Evolutionary conservation across 441 rosid genomes (phyloP), one percentile per base, ranked within the genome.

Genomic region (Codiaeum variegatum): DNA sequence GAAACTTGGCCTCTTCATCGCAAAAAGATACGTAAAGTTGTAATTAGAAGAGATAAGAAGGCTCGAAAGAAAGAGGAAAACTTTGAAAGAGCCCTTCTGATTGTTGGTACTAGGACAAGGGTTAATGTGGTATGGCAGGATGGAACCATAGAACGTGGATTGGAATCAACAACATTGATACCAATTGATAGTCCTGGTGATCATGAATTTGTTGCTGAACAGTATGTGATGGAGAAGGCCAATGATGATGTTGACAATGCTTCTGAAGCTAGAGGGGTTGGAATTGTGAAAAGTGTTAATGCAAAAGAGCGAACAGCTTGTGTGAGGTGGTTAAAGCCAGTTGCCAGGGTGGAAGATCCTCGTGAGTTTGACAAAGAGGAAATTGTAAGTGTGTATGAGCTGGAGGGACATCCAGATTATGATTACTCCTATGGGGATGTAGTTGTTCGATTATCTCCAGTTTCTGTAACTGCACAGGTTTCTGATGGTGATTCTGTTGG

Each of bases 171-270:
- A 36, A 77, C 77, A 58, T 77, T 96, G 84, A 85, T 91, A 83
- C 97, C 99, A 65, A 84, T 96, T 71, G 97, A 96, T 83, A 93
- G 87, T 70, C 99, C 96, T 66, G 97, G 97, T 79, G 98, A 93
- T 84, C 98, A 93, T 73, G 99, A 96, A 83, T 96, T 93, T 84
- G 87, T 89, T 70, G 74, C 97, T 19, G 99, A 90, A 79, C 94
- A 93, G 74, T 91, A 91, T 83, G 99, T 93, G 70, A 93, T 96
- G 79, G 97, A 93, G 86, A 91, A 90, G 79, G 84, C 87, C 40
- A 81, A 90, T 15, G 93, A 91, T 87, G 94, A 89, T 66, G 86
- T 65, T 78, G 93, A 89, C 79, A 82, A 79, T 72, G 69, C 77
- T 78, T 79, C 76, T 78, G 96, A 88, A 80, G 81, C 86, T 63